phyloP scores from a whole-genome alignment of 2,329 filamentous ascomycete species.

The Penicillium sp. region DNA sequence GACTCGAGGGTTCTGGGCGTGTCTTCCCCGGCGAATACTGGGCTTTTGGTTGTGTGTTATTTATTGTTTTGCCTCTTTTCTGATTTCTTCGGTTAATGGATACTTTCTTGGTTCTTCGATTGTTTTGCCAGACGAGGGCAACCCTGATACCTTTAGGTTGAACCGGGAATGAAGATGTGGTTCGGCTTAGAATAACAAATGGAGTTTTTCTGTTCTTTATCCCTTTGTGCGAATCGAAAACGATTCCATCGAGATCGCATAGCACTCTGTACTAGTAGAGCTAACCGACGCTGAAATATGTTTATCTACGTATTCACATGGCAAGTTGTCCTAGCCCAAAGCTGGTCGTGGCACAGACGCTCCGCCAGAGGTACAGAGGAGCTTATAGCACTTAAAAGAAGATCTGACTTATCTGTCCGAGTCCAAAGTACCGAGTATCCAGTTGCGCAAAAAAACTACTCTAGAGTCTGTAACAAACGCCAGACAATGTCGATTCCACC shows the following conservation, averaged over 20 bases:
- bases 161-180: too few relatives aligned
- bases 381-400: too few relatives aligned
- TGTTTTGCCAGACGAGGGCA: slow-evolving; percentile 6
- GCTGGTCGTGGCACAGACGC: too few relatives aligned
- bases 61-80: slow-evolving; percentile 3
- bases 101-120: neutral
- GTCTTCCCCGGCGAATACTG: slow-evolving; percentile 20
- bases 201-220: slow-evolving; percentile 7
- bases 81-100: slow-evolving; percentile 5
- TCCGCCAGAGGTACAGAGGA: too few relatives aligned
- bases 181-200: neutral
- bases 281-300: too few relatives aligned
- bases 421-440: too few relatives aligned
- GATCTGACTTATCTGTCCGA: too few relatives aligned
- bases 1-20: slow-evolving; percentile 13
- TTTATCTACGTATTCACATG: too few relatives aligned
- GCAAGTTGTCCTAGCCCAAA: too few relatives aligned
- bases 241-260: slow-evolving; percentile 7
- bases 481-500: neutral
- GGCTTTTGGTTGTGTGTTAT: slow-evolving; percentile 9
- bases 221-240: slow-evolving; percentile 2
- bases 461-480: too few relatives aligned
- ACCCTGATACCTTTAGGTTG: slow-evolving; percentile 11
- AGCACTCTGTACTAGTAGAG: neutral
- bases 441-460: slow-evolving; percentile 3